Evolutionary conservation across 2,329 filamentous ascomycete genomes (phyloP), one percentile per base, ranked within the genome.

Genomic region (Sarocladium strictum): DNA sequence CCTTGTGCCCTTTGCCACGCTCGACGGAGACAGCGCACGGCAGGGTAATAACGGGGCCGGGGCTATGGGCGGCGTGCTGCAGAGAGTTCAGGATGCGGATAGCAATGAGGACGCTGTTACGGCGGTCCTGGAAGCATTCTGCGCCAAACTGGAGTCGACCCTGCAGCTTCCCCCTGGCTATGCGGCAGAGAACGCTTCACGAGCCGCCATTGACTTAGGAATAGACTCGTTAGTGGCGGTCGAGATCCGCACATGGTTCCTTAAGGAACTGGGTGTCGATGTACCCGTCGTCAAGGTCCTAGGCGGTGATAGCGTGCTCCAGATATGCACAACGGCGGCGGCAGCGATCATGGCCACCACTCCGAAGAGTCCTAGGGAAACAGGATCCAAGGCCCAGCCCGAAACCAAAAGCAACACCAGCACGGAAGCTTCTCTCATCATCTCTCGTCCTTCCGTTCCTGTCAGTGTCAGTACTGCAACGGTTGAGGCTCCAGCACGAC

Each of bases 161-260:
- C n/a, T 41, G 12, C 37, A 41, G 37, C 37, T 41, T 14, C 37
- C 37, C 37, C 37, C 7, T 10, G 37, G 17, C 12, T n/a, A 19
- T 19, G 37, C 17, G 12, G 17, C 7, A n/a, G 37, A 41, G 7
- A 41, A 19, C 17, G 37, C 37, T 10, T 19, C 11, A 19, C 11
- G 37, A n/a, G 17, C 56, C 14, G 5, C 54, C n/a, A 26, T 54
- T 11, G 63, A 65, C 11, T 55, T 66, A 2, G 64, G 65, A 7
- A 56, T 65, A 21, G 65, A 67, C 45, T 63, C 63, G 0, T 54
- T 68, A 3, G 55, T 64, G 2, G 62, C 65, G 2, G 61, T 66
- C 3, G 63, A 65, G 66, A 70, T 74, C 2, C 71, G 76, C 1
- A 63, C 71, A 2, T 81, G 77, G 77, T 75, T 79, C 56, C 38